Percentiles rank a stretch among this genome's conserved stretches.
Evolutionary conservation across 2,329 filamentous ascomycete genomes (phyloP).

Genomic region (Ilyonectria destructans): DNA sequence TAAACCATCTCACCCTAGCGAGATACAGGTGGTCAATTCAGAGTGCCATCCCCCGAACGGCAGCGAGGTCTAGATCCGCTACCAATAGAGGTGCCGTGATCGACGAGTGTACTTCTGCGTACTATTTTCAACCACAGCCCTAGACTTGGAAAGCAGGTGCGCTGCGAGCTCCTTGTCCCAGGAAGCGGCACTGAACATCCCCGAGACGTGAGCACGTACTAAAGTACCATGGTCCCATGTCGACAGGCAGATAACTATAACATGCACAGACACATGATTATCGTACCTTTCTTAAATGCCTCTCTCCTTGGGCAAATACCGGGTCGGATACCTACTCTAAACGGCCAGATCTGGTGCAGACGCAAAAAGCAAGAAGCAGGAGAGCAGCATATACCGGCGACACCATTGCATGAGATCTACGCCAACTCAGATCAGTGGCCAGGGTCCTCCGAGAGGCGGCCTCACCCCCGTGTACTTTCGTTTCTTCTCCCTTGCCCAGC

Average conservation of each 20-base stretch:
- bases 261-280: slow-evolving; percentile 7
- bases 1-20: slow-evolving; percentile 26
- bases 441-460: slow-evolving; percentile 13
- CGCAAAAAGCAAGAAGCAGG: slow-evolving; percentile 8
- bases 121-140: slow-evolving; percentile 28
- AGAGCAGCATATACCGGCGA: slow-evolving; percentile 15
- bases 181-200: slow-evolving; percentile 20
- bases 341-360: slow-evolving; percentile 19
- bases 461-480: slow-evolving; percentile 9
- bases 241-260: slow-evolving; percentile 5
- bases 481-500: neutral
- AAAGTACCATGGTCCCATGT: slow-evolving; percentile 15
- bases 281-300: slow-evolving; percentile 10
- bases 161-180: slow-evolving; percentile 28
- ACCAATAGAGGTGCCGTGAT: slow-evolving; percentile 36
- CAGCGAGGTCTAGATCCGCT: slow-evolving; percentile 12
- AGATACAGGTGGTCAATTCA: slow-evolving; percentile 30
- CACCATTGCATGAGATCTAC: slow-evolving; percentile 29
- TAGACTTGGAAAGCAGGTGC: slow-evolving; percentile 32
- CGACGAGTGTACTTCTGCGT: slow-evolving; percentile 37
- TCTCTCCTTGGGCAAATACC: slow-evolving; percentile 14
- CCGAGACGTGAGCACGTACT: slow-evolving; percentile 8
- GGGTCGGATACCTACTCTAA: slow-evolving; percentile 20
- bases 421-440: slow-evolving; percentile 26
- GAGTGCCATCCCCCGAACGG: slow-evolving; percentile 21